These are phyloP conservation scores for Rhizopogon sp. DNA, from an alignment of 768 basidiomycete species.

Conservation along the genomic window DNA sequence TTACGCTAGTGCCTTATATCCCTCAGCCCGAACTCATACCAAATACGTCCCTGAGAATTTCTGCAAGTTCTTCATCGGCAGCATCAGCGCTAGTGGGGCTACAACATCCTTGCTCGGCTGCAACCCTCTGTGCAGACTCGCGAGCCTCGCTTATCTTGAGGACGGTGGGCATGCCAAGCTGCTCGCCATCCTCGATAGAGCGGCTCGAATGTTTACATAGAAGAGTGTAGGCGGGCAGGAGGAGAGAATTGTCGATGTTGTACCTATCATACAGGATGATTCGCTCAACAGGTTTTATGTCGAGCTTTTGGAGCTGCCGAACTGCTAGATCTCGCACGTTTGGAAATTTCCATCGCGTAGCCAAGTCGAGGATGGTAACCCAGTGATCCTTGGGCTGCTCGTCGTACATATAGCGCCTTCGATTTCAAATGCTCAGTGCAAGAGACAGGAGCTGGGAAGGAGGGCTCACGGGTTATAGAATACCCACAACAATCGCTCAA, in stretches of 20 bases:
- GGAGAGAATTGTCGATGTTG: conserved; percentile 40
- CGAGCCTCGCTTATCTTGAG: conserved; percentile 49
- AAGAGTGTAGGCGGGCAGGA: conserved; percentile 46
- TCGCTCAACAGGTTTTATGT: conserved; percentile 45
- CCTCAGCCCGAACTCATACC: conserved; percentile 9
- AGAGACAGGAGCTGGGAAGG: no score
- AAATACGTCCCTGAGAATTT: conserved; percentile 30
- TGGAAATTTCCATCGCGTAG: conserved; percentile 50
- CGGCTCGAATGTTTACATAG: conserved; percentile 49
- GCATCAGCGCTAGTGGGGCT: conserved; percentile 24
- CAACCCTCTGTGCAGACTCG: conserved; percentile 36
- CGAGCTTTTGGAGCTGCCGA: conserved; percentile 47
- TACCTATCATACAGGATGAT: conserved; percentile 53
- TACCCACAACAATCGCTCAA: conserved; percentile 45
- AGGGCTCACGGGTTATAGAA: conserved; percentile 50
- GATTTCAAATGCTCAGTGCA: background rate
- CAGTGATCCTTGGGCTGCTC: conserved; percentile 46
- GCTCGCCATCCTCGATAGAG: conserved; percentile 47
- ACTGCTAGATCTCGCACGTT: conserved; percentile 48
- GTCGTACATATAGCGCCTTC: conserved; percentile 53
- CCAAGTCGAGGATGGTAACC: conserved; percentile 47
- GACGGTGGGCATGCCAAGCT: conserved; percentile 53
- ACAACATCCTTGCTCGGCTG: conserved; percentile 21
- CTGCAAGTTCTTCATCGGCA: conserved; percentile 20
- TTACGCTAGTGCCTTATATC: no score